These are phyloP conservation scores for Aspergillus alliaceus DNA, from an alignment of 2,329 filamentous ascomycete genomes.

Conservation along the genomic window DNA sequence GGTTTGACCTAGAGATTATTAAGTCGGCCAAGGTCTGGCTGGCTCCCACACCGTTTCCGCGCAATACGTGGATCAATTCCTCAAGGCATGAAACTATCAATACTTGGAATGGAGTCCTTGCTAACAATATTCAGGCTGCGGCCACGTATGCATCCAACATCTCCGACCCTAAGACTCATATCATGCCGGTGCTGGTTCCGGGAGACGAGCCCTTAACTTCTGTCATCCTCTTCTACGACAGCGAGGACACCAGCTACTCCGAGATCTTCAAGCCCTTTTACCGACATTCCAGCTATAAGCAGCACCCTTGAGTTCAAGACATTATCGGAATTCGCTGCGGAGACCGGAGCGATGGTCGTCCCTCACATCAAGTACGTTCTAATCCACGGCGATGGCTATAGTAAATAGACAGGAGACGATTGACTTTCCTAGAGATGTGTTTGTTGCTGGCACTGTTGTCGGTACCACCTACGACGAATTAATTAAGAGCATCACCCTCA, in stretches of 20 bases:
- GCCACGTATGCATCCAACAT: slow-evolving; percentile 29
- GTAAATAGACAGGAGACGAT: not conserved
- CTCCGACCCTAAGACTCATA: slow-evolving; percentile 30
- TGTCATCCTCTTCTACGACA: slow-evolving; percentile 42
- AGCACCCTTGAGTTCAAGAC: slow-evolving; percentile 39
- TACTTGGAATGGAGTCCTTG: not conserved
- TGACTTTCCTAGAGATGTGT: slow-evolving; percentile 27
- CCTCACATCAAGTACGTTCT: slow-evolving; percentile 31
- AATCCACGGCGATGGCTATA: not conserved
- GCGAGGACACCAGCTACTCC: slow-evolving; percentile 28
- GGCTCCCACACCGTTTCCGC: slow-evolving; percentile 27
- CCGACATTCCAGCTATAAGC: slow-evolving; percentile 34
- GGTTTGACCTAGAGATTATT: slow-evolving; percentile 39
- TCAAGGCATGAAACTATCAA: slow-evolving; percentile 15
- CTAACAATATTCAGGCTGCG: slow-evolving; percentile 20
- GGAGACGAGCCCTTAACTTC: slow-evolving; percentile 30
- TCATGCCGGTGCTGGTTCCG: slow-evolving; percentile 30
- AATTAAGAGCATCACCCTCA: slow-evolving; percentile 36
- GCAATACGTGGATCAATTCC: slow-evolving; percentile 26
- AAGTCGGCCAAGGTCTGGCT: slow-evolving; percentile 32
- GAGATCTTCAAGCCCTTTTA: slow-evolving; percentile 37
- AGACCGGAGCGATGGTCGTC: slow-evolving; percentile 34
- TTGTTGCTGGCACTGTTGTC: slow-evolving; percentile 36
- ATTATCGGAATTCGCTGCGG: slow-evolving; percentile 32
- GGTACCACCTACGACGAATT: slow-evolving; percentile 32